Base-by-base conservation (phyloP, 1,139 yeast species). In the Kodamaea plutei region DNA sequence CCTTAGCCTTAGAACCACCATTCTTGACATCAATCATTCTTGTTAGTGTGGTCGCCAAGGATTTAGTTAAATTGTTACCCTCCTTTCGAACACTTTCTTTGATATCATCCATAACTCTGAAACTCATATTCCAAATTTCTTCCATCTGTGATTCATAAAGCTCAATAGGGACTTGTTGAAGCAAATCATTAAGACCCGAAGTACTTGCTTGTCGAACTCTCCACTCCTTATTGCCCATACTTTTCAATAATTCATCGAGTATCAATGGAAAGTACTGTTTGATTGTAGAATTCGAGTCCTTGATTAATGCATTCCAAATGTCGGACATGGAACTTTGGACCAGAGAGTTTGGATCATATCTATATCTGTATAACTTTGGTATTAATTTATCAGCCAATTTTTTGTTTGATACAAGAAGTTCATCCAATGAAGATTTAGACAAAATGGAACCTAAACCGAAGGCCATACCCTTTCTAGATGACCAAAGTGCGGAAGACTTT, bases 391-490 rank as follows among this genome's bases (percentile, higher is more conserved):
- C 60, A 0, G 89, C 68, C 26, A 84, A 57, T 2, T 58, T 55
- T 5, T 71, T 58, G 45, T 87, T 79, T 4, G 72, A 61, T 1
- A 66, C 48, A 21, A 89, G 56, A 50, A 83, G 60, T 20, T 76
- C 71, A 41, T 82, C 85, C 35, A 89, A 63, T 37, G 84, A 79
- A 0, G 89, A 70, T 45, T 84, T 85, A 2, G 95, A 81, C 50
- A 91, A 61, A 32, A 91, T 81, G 1, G 88, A 79, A 9, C 95
- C 93, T 21, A 91, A 65, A 0, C 97, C 96, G 61, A 85, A 89
- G 0, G 97, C 97, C 50, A 89, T 79, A 31, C 97, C 97, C 43
- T 84, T 84, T 50, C 95, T 69, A 0, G 96, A 84, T 0, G 94
- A 77, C 97, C 98, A 91, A 21, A 89, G 61, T 0, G 94, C 79